Evolutionary conservation across 2,329 filamentous ascomycete genomes (phyloP), one percentile per base, ranked within the genome.

Genomic region (Trichoderma endophyticum): DNA sequence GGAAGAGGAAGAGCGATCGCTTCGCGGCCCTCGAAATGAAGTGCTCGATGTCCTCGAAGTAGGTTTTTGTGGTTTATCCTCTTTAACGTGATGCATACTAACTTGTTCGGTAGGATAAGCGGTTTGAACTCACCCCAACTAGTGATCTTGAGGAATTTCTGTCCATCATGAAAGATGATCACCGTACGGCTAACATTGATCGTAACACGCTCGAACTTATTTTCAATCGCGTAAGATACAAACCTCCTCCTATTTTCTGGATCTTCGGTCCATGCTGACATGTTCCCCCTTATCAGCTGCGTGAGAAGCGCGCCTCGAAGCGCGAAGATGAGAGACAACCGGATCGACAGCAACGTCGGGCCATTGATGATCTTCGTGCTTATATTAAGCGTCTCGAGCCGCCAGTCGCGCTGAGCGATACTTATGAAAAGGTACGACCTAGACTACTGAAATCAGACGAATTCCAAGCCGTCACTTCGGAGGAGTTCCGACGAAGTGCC

Each of bases 101-200:
- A 78, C 75, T 5, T 30, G 21, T 18, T n/a, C 36, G 14, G 18
- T 76, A 97, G 93, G 94, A 97, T 83, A 93, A 93, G 85, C 93
- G 91, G 78, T 97, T 94, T 87, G 95, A 98, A 82, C 90, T 98
- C 77, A 94, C 92, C 75, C 87, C 92, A 74, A 92, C 93, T 78
- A 98, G 95, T 77, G 91, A 93, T 61, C 91, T 97, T 81, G 92
- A 97, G 79, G 94, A 97, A 78, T 98, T 98, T 84, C 85, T 91
- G 80, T 86, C 88, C 79, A 86, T 96, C 77, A 91, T 98, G 87
- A 91, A 91, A 81, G 90, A 91, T 86, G 94, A 98, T 86, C 89
- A 90, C 78, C 93, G 94, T 80, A 97, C 94, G 86, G 91, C 93
- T 87, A 91, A 92, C 85, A 91, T 97, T 87, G 91, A 95, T 80